Base-by-base conservation (phyloP, 345 rosid genomes). In the Jatropha curcas region DNA sequence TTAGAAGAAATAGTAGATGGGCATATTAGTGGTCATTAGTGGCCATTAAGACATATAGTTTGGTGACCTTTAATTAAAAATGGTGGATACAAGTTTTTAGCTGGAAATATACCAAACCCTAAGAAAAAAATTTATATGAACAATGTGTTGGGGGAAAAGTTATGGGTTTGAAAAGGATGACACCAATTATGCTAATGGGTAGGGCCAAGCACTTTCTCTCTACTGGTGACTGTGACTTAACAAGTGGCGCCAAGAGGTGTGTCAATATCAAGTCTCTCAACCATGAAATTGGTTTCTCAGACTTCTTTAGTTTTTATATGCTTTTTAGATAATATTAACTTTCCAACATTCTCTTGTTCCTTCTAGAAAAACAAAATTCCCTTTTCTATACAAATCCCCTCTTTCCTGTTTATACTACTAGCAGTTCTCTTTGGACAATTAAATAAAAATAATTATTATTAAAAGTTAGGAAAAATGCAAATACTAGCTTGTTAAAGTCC, bases 211-310 rank as follows among this genome's bases (percentile, higher is more conserved):
- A 33, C 70, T 61, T 11, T 70, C 24, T 37, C 22, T 22, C 25
- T 22, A 56, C 24, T 35, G 30, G 79, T 76, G 74, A 75, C 22
- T 0, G 16, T 60, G 72, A 71, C 67, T 35, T 50, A 17, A 56
- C 72, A 37, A 65, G 79, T 71, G 71, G 75, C 28, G 75, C 58
- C 53, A 71, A 35, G 13, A 14, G 59, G 33, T 14, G n/a, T 46
- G 51, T 46, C 51, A 16, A 46, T 48, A 7, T 48, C 53, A 17
- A 48, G 17, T 3, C n/a, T 14, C 20, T 3, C 53, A 16, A 48
- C 53, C 53, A 48, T 17, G 53, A 48, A 17, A 48, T 17, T 48
- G 2, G n/a, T 16, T 17, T 19, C 4, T 48, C n/a, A 48, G 53
- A 48, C 53, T 48, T 48, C 53, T 53, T 13, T 48, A 48, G n/a